Evolutionary conservation across 345 rosid species (phyloP), one percentile per base, ranked within the genome.

Genomic region (Populus alba): DNA sequence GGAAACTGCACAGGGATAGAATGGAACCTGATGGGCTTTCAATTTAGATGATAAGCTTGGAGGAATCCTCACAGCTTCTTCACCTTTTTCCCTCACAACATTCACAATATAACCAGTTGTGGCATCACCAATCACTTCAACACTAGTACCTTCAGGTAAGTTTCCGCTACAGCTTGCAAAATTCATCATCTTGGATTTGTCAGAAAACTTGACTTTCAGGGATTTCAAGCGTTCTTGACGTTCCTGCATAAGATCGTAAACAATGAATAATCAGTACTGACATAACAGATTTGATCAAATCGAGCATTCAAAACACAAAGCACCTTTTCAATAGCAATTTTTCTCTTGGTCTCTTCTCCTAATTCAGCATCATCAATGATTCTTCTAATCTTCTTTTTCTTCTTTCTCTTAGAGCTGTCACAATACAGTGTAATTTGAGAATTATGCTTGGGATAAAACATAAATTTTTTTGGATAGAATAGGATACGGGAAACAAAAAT

Each of bases 261-360:
- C 66, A 76, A 78, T 41, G 74, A 68, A 76, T 79, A 85, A 75
- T 71, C 57, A 74, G 66, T 41, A 53, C 61, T 23, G 35, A 77
- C 61, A 39, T 71, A 55, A 62, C 72, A 78, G 62, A 71, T 76
- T 72, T 18, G 12, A 75, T 66, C 12, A 41, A 81, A 71, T 45
- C 57, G 75, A 72, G 59, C 38, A 74, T 63, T 77, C 29, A 57
- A 74, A 61, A 35, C 13, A 22, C 27, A 71, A 7, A 59, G 38
- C 38, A 92, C 98, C 94, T 97, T 94, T 87, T 97, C 99, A 39
- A 97, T 91, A 73, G 99, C 99, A 77, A 94, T 97, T 91, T 97
- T 97, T 72, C 92, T 90, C 86, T 91, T 92, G 20, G 99, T 97
- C 75, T 94, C 97, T 82, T 94, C 98, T 78, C 99, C 99, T 84